These are phyloP conservation scores for Xylaria polymorpha DNA, from an alignment of 2,329 filamentous ascomycete species.

Conservation along the genomic window DNA sequence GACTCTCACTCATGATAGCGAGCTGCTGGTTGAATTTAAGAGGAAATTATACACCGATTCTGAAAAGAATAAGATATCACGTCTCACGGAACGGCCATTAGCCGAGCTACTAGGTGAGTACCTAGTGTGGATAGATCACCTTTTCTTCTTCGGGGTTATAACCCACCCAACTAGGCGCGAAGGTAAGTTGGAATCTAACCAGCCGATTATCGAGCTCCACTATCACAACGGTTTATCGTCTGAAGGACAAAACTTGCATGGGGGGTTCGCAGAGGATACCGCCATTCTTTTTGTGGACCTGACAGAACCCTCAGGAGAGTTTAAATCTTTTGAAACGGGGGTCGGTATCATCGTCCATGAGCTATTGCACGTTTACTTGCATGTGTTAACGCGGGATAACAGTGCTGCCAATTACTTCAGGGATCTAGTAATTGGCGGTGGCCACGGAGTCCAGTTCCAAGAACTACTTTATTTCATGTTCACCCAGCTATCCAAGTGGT, in stretches of 20 bases:
- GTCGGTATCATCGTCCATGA: constrained; percentile 2
- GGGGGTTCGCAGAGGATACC: neutral
- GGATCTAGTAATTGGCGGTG: neutral
- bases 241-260: neutral
- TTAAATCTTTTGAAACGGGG: neutral
- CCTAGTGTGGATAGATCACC: constrained; percentile 15
- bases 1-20: neutral
- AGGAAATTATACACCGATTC: neutral
- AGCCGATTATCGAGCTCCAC: neutral
- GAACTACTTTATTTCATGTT: constrained; percentile 8
- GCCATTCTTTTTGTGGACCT: neutral
- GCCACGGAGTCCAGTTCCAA: constrained; percentile 11
- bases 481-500: neutral
- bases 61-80: neutral
- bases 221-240: neutral
- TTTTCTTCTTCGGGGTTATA: constrained; percentile 24
- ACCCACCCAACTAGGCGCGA: neutral
- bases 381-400: neutral
- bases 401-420: constrained; percentile 10
- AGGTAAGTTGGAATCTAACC: neutral
- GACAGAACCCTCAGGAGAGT: neutral
- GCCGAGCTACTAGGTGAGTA: neutral
- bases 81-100: neutral
- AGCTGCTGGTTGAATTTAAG: constrained; percentile 9
- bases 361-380: constrained; percentile 6